Percentiles rank a stretch among this genome's conserved stretches.
phyloP scores from a whole-genome alignment of 805 yeast species.

The Metschnikowia kofuensis region DNA sequence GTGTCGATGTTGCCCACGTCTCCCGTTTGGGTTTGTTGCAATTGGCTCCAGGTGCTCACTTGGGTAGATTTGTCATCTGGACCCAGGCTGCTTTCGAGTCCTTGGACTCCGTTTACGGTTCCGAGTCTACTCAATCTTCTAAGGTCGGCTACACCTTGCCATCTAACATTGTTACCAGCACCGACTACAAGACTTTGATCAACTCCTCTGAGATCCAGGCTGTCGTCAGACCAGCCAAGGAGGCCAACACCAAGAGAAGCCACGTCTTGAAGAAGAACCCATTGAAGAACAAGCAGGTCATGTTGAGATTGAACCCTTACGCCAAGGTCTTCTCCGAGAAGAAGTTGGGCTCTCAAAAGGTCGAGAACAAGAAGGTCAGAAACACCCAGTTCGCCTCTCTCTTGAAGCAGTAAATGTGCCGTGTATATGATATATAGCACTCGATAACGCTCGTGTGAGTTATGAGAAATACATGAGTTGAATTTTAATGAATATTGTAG shows the following conservation, averaged over 20 bases:
- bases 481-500: neutral
- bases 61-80: conserved; percentile 99
- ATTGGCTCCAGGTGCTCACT: conserved; percentile 99
- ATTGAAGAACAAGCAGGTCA: conserved; percentile 97
- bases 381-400: conserved; percentile 71
- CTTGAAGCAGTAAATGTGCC: conserved; percentile 46
- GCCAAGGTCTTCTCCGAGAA: conserved; percentile 95
- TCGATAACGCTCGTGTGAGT: conserved; percentile 5
- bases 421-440: neutral
- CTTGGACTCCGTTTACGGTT: conserved; percentile 96
- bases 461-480: conserved; percentile 8
- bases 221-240: conserved; percentile 95
- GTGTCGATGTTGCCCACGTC: conserved; percentile 97
- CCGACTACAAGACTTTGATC: conserved; percentile 96
- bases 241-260: conserved; percentile 94
- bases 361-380: conserved; percentile 55
- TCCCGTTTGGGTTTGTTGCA: conserved; percentile 91
- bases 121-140: conserved; percentile 77
- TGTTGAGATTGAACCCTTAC: conserved; percentile 98
- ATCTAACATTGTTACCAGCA: conserved; percentile 87
- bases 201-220: conserved; percentile 99
- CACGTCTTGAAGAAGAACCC: conserved; percentile 86
- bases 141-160: conserved; percentile 93
- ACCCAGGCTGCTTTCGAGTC: conserved; percentile 97
- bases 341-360: conserved; percentile 84